phyloP scores from a whole-genome alignment of 495 filamentous ascomycete genomes.

The Annulohypoxylon moriforme region DNA sequence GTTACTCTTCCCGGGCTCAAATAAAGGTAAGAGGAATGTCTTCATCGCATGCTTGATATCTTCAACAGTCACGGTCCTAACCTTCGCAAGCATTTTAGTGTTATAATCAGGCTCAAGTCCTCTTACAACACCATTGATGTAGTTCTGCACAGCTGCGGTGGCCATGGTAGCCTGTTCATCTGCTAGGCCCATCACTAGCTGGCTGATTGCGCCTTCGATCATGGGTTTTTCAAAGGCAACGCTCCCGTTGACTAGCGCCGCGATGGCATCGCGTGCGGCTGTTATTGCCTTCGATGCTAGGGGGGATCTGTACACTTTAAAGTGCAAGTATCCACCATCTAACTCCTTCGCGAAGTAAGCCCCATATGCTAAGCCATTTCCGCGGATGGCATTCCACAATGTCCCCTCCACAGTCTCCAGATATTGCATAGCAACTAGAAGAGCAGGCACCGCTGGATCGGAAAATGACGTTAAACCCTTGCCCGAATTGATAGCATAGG shows the following conservation, averaged over 20 bases:
- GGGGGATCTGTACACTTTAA: conserved; percentile 88
- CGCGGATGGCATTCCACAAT: conserved; percentile 90
- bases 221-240: conserved; percentile 79
- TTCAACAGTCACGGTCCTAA: conserved; percentile 78
- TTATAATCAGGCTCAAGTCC: conserved; percentile 83
- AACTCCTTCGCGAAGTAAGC: conserved; percentile 77
- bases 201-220: conserved; percentile 89
- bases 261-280: conserved; percentile 77
- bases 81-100: conserved; percentile 76
- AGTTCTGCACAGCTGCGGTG: conserved; percentile 81
- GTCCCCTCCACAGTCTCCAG: conserved; percentile 95
- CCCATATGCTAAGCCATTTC: conserved; percentile 91
- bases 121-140: conserved; percentile 81
- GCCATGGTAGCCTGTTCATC: conserved; percentile 88
- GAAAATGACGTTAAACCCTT: conserved; percentile 78
- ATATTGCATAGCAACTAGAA: conserved; percentile 88
- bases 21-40: conserved; percentile 80
- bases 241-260: conserved; percentile 61
- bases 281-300: conserved; percentile 88
- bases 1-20: conserved; percentile 80
- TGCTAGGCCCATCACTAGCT: conserved; percentile 83
- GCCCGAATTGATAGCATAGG: conserved; percentile 80
- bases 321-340: conserved; percentile 81
- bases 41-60: conserved; percentile 81
- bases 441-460: conserved; percentile 81